These are phyloP conservation scores for Cornus suecica DNA, from an alignment of 148 eudicot genomes.

Conservation along the genomic window DNA sequence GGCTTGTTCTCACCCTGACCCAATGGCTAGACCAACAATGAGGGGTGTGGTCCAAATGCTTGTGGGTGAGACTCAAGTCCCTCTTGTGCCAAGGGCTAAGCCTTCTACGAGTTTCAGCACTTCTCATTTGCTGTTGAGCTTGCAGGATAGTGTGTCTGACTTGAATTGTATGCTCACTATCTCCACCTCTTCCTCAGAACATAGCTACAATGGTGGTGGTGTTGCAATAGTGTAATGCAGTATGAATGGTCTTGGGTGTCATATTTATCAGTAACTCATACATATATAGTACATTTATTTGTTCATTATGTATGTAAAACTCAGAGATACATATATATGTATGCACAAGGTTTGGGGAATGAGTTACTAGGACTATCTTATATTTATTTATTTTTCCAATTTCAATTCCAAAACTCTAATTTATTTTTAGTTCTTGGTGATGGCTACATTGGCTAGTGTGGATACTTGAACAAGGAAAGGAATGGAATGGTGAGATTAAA, in stretches of 20 bases:
- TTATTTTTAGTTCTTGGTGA: too few relatives aligned
- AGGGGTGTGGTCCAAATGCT: conserved; percentile 72
- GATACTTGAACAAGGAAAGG: too few relatives aligned
- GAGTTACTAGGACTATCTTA: too few relatives aligned
- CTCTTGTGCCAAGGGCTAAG: conserved; percentile 59
- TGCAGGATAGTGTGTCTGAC: conserved; percentile 85
- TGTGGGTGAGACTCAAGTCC: conserved; percentile 65
- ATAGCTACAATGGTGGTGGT: conserved; percentile 26
- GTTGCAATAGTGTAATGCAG: conserved; percentile 15
- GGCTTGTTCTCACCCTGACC: conserved; percentile 74
- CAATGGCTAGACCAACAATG: conserved; percentile 56
- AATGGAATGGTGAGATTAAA: too few relatives aligned
- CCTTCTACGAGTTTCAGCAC: conserved; percentile 65
- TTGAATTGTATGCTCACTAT: conserved; percentile 63
- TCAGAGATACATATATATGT: not conserved
- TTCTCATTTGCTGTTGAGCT: conserved; percentile 53
- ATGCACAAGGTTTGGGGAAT: not conserved
- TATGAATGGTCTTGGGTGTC: not conserved
- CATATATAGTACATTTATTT: not conserved
- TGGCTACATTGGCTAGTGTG: too few relatives aligned
- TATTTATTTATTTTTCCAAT: too few relatives aligned
- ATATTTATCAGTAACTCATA: not conserved
- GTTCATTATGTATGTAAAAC: conserved; percentile 2
- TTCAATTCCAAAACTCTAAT: too few relatives aligned
- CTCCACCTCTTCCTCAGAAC: conserved; percentile 57